Evolutionary conservation across 768 basidiomycete genomes (phyloP).

Genomic region (Suillus subalutaceus): DNA sequence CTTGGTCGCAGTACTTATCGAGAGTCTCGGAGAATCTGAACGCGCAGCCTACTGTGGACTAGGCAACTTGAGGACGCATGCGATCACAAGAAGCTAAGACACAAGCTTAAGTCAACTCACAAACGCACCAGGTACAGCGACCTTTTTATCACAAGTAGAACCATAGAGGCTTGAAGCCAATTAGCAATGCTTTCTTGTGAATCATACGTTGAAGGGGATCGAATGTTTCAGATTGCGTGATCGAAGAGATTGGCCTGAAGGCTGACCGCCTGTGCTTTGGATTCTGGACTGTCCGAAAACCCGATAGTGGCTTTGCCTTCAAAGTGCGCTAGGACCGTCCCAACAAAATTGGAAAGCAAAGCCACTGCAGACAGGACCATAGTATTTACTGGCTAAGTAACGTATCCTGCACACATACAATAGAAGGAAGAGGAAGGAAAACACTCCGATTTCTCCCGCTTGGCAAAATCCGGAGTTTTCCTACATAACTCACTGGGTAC

Average conservation of each 20-base stretch:
- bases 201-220: not conserved
- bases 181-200: not conserved
- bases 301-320: not conserved
- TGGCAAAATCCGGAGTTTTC: not conserved
- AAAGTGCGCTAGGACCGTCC: not conserved
- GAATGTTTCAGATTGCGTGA: not conserved
- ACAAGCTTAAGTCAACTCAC: too few species aligned
- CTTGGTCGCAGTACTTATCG: not conserved
- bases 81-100: not conserved
- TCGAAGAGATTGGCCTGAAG: not conserved
- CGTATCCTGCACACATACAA: not conserved
- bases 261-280: not conserved
- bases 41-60: not conserved
- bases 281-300: not conserved
- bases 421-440: not conserved
- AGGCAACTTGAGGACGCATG: not conserved
- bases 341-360: not conserved
- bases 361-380: not conserved
- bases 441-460: not conserved
- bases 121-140: too few species aligned
- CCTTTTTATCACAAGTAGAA: too few species aligned
- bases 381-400: not conserved
- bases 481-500: not conserved
- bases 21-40: not conserved
- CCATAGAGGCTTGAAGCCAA: too few species aligned